Conservation (phyloP, 805 yeast species). For the Saccharomycopsis fibuligera region DNA sequence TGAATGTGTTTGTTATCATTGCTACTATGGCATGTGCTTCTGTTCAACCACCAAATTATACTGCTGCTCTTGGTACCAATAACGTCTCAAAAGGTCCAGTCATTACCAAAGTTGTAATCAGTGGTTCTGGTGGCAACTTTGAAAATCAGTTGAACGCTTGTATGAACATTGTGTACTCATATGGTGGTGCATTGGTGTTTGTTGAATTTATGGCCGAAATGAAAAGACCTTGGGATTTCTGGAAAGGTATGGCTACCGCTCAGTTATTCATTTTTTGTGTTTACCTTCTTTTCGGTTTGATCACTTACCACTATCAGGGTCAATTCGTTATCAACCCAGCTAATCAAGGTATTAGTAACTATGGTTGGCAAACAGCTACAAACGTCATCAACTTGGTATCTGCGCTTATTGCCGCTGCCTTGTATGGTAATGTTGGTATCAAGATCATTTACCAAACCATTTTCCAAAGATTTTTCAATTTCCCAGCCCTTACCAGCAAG, state of each 20-base stretch:
- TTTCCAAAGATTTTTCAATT: constrained; percentile 28
- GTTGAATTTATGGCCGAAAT: constrained; percentile 44
- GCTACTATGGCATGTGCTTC: constrained; percentile 40
- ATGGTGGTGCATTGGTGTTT: constrained; percentile 47
- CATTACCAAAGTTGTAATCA: constrained; percentile 25
- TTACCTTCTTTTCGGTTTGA: constrained; percentile 38
- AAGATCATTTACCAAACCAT: constrained; percentile 39
- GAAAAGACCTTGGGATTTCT: constrained; percentile 42
- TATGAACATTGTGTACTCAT: constrained; percentile 41
- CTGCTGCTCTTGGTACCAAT: constrained; percentile 24
- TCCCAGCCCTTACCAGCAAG: constrained; percentile 30
- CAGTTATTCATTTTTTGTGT: constrained; percentile 34
- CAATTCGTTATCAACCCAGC: constrained; percentile 40
- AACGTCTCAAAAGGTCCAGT: constrained; percentile 25
- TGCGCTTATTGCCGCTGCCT: constrained; percentile 38
- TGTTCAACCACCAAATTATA: constrained; percentile 30
- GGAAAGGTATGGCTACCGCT: constrained; percentile 41
- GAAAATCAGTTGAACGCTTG: constrained; percentile 32
- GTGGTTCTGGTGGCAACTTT: constrained; percentile 23
- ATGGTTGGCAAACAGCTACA: constrained; percentile 33
- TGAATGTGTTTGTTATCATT: constrained; percentile 38
- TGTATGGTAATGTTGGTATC: constrained; percentile 42
- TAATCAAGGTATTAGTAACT: constrained; percentile 35
- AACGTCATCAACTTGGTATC: constrained; percentile 33
- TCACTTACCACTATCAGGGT: constrained; percentile 40